A percentile compares a stretch with the other conserved stretches of the same genome.
These are phyloP conservation scores for Phytophthora citricola DNA, from an alignment of 352 stramenopile genomes.

Conservation along the genomic window DNA sequence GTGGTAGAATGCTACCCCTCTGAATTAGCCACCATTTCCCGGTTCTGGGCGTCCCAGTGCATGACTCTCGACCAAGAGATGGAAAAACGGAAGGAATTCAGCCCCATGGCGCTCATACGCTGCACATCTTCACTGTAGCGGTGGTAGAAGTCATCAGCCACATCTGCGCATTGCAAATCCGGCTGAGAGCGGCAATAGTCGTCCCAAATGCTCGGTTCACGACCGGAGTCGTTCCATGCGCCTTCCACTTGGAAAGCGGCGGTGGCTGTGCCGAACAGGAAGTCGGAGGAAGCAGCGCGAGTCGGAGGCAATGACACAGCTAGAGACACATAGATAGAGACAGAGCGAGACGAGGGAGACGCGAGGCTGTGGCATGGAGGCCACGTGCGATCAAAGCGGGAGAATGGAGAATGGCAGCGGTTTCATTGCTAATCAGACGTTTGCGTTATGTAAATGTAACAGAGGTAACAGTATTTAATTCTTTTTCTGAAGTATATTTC, in stretches of 20 bases:
- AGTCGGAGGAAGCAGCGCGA: conserved; percentile 51
- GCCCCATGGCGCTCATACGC: conserved; percentile 86
- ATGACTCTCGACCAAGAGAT: conserved; percentile 48
- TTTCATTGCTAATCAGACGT: conserved; percentile 11
- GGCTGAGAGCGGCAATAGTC: conserved; percentile 33
- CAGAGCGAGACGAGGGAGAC: conserved; percentile 3
- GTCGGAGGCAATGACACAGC: not conserved
- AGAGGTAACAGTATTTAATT: too few species aligned
- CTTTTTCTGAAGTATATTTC: not conserved
- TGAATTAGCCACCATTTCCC: conserved; percentile 30
- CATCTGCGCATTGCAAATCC: conserved; percentile 73
- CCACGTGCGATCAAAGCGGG: not conserved
- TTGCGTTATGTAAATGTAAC: not conserved
- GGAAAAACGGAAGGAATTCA: conserved; percentile 85
- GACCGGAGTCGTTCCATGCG: conserved; percentile 28
- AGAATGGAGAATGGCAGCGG: conserved; percentile 14
- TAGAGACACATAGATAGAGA: conserved; percentile 9
- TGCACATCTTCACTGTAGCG: conserved; percentile 82
- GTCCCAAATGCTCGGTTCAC: conserved; percentile 37
- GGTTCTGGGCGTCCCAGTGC: conserved; percentile 26
- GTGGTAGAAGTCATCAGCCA: conserved; percentile 92
- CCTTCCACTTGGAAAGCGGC: conserved; percentile 33
- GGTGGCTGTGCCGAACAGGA: conserved; percentile 38
- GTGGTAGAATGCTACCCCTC: conserved; percentile 58
- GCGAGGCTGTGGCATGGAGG: not conserved